A percentile compares a stretch with the other conserved stretches of the same genome.
phyloP scores from a whole-genome alignment of 2,329 filamentous ascomycete genomes.

The Neophaeococcomyces aloes region DNA sequence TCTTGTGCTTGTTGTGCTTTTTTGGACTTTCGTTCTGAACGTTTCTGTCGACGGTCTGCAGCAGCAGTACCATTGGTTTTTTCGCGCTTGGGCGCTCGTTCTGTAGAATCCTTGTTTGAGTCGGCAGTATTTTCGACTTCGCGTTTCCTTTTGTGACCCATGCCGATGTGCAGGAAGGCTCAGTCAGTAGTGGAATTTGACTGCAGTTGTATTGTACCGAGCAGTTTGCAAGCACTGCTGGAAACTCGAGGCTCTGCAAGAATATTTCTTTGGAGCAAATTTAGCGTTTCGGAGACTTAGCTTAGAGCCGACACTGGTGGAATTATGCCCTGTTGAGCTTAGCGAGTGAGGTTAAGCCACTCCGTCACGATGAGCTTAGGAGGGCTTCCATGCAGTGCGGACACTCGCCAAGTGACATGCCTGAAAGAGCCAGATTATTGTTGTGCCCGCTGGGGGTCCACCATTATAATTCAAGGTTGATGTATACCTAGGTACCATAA shows the following conservation, averaged over 20 bases:
- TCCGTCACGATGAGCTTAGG: too few species aligned
- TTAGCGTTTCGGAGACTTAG: too few species aligned
- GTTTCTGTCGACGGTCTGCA: conserved; percentile 16
- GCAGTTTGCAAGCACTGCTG: too few species aligned
- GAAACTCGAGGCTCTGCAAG: too few species aligned
- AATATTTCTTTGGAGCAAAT: too few species aligned
- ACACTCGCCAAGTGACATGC: conserved; percentile 3
- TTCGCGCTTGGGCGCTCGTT: conserved; percentile 4
- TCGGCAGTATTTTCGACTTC: conserved; percentile 9
- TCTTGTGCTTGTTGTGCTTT: conserved; percentile 10
- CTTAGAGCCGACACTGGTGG: too few species aligned
- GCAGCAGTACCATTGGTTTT: conserved; percentile 9
- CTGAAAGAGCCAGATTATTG: conserved; percentile 1
- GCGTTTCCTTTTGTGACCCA: conserved; percentile 17
- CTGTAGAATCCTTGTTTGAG: background rate
- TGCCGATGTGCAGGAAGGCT: too few species aligned
- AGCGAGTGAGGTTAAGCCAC: too few species aligned
- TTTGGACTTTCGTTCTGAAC: conserved; percentile 20
- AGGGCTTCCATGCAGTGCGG: background rate
- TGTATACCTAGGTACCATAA: background rate
- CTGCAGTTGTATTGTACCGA: background rate
- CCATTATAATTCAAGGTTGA: background rate
- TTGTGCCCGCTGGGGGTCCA: background rate
- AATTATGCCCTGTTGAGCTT: too few species aligned
- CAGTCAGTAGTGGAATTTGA: background rate